Conservation (phyloP, 345 rosid genomes). For the Citrus hindsii region DNA sequence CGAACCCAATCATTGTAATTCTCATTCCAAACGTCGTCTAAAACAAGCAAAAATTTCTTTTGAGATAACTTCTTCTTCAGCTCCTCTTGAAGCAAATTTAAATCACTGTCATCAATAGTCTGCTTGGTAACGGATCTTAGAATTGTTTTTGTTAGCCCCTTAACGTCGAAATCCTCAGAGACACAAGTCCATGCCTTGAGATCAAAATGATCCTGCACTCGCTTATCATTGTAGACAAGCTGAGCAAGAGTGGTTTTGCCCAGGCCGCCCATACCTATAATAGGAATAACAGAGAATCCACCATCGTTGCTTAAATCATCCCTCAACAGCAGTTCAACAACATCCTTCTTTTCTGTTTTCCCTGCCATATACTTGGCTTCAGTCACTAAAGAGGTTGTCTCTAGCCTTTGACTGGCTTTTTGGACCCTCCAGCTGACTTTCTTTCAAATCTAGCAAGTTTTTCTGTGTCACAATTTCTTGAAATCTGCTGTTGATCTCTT, state of each 20-base stretch:
- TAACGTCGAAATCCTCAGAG: not conserved
- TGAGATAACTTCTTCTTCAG: not conserved
- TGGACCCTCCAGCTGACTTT: not conserved
- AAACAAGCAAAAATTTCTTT: constrained; percentile 15
- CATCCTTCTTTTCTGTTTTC: constrained; percentile 6
- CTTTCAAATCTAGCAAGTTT: not conserved
- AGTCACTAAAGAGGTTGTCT: constrained; percentile 1
- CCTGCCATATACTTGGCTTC: constrained; percentile 20
- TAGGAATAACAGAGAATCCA: constrained; percentile 8
- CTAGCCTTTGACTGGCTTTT: not conserved
- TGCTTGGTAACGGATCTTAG: constrained; percentile 41
- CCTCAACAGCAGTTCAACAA: not conserved
- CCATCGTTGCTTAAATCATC: not conserved
- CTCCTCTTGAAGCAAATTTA: constrained; percentile 41
- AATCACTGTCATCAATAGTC: constrained; percentile 59
- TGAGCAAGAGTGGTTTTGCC: too few relatives aligned
- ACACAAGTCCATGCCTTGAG: constrained; percentile 13
- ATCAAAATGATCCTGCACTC: constrained; percentile 5
- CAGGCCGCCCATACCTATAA: constrained; percentile 18
- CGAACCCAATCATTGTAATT: not conserved
- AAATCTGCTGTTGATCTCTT: not conserved
- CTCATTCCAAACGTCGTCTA: constrained; percentile 22
- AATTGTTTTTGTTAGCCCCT: not conserved
- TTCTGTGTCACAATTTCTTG: not conserved
- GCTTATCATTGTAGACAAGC: too few relatives aligned